A percentile compares a stretch with the other conserved stretches of the same genome.
phyloP scores from a whole-genome alignment of 495 filamentous ascomycete species.

The Pyronema omphalodes region DNA sequence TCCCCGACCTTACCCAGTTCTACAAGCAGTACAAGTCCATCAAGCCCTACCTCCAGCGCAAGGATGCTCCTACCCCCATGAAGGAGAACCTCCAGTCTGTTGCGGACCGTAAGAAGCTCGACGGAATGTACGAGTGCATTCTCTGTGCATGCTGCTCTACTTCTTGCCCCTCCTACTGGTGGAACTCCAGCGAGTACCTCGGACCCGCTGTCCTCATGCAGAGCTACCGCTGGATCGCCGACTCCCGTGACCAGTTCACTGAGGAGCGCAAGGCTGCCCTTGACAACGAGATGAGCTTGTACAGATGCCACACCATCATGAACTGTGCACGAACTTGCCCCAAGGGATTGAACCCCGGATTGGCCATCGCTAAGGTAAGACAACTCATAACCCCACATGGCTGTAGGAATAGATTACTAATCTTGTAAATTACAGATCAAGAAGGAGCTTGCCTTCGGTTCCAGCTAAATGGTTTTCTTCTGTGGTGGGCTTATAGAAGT shows the following conservation, averaged over 20 bases:
- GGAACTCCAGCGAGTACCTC: slow-evolving; percentile 96
- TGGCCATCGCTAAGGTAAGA: slow-evolving; percentile 92
- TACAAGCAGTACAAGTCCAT: slow-evolving; percentile 99
- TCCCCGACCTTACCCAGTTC: slow-evolving; percentile 92
- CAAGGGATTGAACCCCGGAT: slow-evolving; percentile 91
- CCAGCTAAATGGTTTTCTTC: slow-evolving; percentile 1
- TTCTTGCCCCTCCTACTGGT: slow-evolving; percentile 97
- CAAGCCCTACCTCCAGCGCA: slow-evolving; percentile 90
- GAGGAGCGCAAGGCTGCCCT: slow-evolving; percentile 71
- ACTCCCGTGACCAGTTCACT: slow-evolving; percentile 77
- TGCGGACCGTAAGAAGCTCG: slow-evolving; percentile 84
- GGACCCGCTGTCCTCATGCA: slow-evolving; percentile 90
- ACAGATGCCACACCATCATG: slow-evolving; percentile 96
- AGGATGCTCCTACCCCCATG: slow-evolving; percentile 58
- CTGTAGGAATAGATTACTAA: neutral
- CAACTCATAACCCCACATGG: slow-evolving; percentile 30
- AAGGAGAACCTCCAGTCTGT: slow-evolving; percentile 78
- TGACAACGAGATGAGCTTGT: slow-evolving; percentile 96
- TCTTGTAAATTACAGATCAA: slow-evolving; percentile 46
- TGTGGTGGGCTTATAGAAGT: neutral
- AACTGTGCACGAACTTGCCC: slow-evolving; percentile 95
- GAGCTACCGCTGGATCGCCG: slow-evolving; percentile 89
- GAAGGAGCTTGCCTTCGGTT: slow-evolving; percentile 69
- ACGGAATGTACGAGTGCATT: slow-evolving; percentile 98
- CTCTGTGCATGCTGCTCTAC: slow-evolving; percentile 98